Evolutionary conservation across 176 grass and related monocot species (phyloP).

Genomic region (Triticum monococcum): DNA sequence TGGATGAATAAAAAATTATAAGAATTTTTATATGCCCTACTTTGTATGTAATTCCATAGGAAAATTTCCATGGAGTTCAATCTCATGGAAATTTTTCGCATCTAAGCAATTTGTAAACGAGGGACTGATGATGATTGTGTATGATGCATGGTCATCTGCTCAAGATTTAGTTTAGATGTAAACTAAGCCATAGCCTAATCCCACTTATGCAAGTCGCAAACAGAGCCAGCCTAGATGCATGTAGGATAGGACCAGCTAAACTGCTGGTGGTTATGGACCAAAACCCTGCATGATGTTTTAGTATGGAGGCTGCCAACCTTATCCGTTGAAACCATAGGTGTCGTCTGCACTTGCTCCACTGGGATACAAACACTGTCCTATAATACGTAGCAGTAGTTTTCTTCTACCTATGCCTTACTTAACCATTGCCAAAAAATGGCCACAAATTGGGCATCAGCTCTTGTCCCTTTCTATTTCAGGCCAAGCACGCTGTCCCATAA

Average conservation of each 20-base stretch:
- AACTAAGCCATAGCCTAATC: background rate
- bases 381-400: background rate
- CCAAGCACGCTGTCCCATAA: background rate
- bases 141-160: background rate
- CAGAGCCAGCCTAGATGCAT: background rate
- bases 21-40: background rate
- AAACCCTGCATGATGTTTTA: background rate
- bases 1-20: background rate
- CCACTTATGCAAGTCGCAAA: background rate
- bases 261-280: conserved; percentile 5
- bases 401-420: background rate
- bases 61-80: background rate
- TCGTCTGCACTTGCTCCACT: background rate
- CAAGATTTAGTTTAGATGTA: background rate
- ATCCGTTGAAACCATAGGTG: background rate
- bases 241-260: background rate
- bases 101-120: background rate
- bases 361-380: background rate
- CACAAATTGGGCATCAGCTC: background rate
- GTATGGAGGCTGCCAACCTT: background rate
- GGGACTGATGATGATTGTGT: background rate
- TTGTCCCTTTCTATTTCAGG: background rate
- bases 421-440: background rate
- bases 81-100: background rate
- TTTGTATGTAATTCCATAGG: background rate